Base-by-base conservation (phyloP, 1,284 basidiomycete genomes). In the Tetrapyrgos nigripes region DNA sequence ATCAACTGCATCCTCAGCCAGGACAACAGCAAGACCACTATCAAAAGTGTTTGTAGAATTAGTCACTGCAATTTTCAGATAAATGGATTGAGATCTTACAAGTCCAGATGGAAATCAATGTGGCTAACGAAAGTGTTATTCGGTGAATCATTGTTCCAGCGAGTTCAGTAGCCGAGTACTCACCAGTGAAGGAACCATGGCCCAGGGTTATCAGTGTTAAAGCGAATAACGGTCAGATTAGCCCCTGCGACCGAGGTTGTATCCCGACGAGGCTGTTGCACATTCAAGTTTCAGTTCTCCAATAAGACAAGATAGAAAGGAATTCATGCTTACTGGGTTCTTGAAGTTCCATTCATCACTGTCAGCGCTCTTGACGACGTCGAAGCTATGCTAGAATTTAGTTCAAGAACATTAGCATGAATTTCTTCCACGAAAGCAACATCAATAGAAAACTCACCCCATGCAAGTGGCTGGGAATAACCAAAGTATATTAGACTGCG, bases 381-480 rank as follows among this genome's bases (percentile, higher is more conserved):
- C 70, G 60, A 82, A 82, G 1, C 69, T 49, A 53, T 82, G 80
- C 76, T 80, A 53, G 17, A 33, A 26, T 23, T n/a, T n/a, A n/a
- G n/a, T n/a, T n/a, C n/a, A 23, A 26, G 28, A n/a, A 33, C 8
- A 44, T 13, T 44, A 29, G 1, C 21, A 14, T 37, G 26, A 28
- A 17, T 37, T 52, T 21, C 43, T 17, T 19, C 8, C 24, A 58
- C 27, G 24, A 50, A 24, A n/a, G 31, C 50, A 13, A 44, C 24
- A 37, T 55, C 29, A 19, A 28, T 23, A 14, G 26, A 48, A 5
- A 24, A 69, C 75, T 17, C 65, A 80, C 74, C 53, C 80, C 78
- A 46, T 82, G 81, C 26, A 83, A 66, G 80, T 80, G 63, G 80
- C 74, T 1, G 79, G 79, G 64, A 70, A 71, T 69, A 72, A 49